phyloP scores from a whole-genome alignment of 2,329 filamentous ascomycete species.

The Bipolaris victoriae region DNA sequence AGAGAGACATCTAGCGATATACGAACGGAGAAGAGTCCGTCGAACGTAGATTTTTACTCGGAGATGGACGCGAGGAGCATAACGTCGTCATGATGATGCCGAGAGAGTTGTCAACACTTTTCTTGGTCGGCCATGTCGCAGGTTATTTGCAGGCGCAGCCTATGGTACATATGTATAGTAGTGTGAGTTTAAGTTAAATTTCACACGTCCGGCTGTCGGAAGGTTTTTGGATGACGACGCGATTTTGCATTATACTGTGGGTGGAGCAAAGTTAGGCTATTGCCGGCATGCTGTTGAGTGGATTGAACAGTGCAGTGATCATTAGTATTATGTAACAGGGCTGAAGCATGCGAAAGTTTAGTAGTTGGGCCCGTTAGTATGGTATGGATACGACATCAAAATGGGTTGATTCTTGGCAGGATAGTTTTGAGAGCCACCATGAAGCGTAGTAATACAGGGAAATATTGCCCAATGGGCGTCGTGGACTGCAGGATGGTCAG shows the following conservation, averaged over 20 bases:
- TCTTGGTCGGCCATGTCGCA: constrained; percentile 1
- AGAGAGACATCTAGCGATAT: not conserved
- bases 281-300: not conserved
- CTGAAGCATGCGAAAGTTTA: not conserved
- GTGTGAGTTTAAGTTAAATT: constrained; percentile 1
- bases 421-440: not conserved
- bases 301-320: not conserved
- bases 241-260: not conserved
- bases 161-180: constrained; percentile 6
- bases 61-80: not conserved
- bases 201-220: not conserved
- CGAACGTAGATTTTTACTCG: not conserved
- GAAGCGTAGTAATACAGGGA: not conserved
- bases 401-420: not conserved
- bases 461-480: constrained; percentile 9
- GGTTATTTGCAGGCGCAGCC: constrained; percentile 4
- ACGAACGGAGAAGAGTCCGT: constrained; percentile 4
- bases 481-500: constrained; percentile 7
- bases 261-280: not conserved
- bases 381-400: not conserved
- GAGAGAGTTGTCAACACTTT: not conserved
- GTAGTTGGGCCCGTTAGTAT: not conserved
- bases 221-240: not conserved
- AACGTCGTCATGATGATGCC: not conserved
- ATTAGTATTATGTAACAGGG: not conserved